Evolutionary conservation across 2,329 filamentous ascomycete species (phyloP), one percentile per base, ranked within the genome.

Genomic region (Graphilbum ipis-grandicollis): DNA sequence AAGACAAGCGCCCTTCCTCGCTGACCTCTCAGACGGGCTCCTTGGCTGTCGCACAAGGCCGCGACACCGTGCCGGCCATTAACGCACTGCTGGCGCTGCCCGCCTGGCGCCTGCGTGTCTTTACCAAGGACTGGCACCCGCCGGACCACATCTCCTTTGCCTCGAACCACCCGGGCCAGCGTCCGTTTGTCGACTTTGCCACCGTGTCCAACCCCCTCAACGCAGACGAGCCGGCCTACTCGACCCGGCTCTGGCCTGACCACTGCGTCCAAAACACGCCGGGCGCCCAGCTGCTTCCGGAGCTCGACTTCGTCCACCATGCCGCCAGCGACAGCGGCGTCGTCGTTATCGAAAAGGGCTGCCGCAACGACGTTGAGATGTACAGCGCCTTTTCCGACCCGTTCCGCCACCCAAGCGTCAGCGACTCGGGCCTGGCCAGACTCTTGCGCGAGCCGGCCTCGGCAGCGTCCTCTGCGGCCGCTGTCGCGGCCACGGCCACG

Each of bases 51-150:
- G 52, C 71, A 38, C 60, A 67, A 35, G 90, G 77, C 45, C 78
- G 83, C 44, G 59, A 69, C 44, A 75, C 93, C 41, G 68, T 77
- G 9, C 65, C 73, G 3, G 45, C 66, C 15, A 68, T 96, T 58
- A 94, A 94, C 62, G 46, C 58, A 34, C 75, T 96, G 33, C 71
- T 96, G 39, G 46, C 56, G 5, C 64, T 78, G 19, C 75, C 79
- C 5, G 70, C 73, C 33, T 92, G 94, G 52, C 56, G 62, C 29
- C 54, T 80, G 48, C 82, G 78, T 46, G 61, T 96, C 45, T 84
- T 83, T 32, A 93, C 88, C n/a, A 79, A 84, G 53, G 90, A 98
- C 68, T 92, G 74, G 65, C 90, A 98, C 52, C 90, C 90, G 0
- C 46, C 49, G 2, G 58, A 78, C 50, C 88, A 96, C 63, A 66